phyloP scores from a whole-genome alignment of 495 filamentous ascomycete species.

The Hypoxylon fragiforme region DNA sequence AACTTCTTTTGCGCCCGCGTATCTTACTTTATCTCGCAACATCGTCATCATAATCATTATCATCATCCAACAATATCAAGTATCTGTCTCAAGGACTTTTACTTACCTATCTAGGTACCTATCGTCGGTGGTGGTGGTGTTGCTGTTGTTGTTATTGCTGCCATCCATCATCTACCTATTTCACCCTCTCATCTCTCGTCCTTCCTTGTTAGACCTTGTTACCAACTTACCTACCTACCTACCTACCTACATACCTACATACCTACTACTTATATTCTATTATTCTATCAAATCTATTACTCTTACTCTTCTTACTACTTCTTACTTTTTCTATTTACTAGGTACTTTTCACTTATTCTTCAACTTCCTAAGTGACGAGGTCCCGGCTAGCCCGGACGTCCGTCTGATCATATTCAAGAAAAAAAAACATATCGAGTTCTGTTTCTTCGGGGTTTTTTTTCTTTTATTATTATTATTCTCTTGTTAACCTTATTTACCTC shows the following conservation, averaged over 20 bases:
- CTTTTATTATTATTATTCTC: too few relatives aligned
- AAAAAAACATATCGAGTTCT: too few relatives aligned
- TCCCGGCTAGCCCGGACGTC: conserved; percentile 31
- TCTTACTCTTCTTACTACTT: conserved; percentile 6
- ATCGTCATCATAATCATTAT: background rate
- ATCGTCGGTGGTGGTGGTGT: too few relatives aligned
- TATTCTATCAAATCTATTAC: conserved; percentile 3
- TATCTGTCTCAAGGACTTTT: too few relatives aligned
- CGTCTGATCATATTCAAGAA: conserved; percentile 23
- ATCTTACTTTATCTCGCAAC: background rate
- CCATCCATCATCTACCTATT: conserved; percentile 10
- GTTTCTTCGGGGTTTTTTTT: too few relatives aligned
- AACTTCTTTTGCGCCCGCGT: background rate
- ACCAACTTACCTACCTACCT: background rate
- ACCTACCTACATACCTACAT: background rate
- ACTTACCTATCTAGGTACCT: too few relatives aligned
- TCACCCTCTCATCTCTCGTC: background rate
- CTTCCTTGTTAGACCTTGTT: background rate
- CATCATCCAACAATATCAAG: too few relatives aligned
- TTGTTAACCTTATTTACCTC: too few relatives aligned
- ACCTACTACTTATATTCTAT: conserved; percentile 9
- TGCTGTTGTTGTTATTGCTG: background rate
- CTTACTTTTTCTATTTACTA: conserved; percentile 1
- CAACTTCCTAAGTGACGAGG: conserved; percentile 3
- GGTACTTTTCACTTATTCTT: conserved; percentile 1